Percentiles rank a stretch among this genome's conserved stretches.
Evolutionary conservation across 768 basidiomycete genomes (phyloP).

Genomic region (Grammothele lineata): DNA sequence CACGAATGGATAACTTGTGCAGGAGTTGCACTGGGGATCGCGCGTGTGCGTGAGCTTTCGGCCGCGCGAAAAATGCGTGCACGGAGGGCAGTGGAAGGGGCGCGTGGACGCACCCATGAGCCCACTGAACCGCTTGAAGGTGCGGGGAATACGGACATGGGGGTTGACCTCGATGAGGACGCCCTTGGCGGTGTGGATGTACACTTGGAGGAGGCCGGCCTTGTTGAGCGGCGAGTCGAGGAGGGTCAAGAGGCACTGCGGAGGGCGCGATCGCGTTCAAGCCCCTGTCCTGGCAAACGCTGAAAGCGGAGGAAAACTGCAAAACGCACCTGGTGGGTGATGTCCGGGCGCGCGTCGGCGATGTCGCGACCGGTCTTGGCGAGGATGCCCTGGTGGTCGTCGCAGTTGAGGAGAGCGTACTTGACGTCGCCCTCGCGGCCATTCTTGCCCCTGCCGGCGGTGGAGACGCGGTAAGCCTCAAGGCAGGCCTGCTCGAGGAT

Average conservation of each 20-base stretch:
- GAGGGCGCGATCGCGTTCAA: not conserved
- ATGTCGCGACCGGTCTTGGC: conserved; percentile 98
- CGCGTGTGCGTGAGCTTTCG: not conserved
- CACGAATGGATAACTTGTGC: conserved; percentile 92
- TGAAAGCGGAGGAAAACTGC: too few species aligned
- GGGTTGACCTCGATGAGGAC: conserved; percentile 98
- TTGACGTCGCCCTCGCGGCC: conserved; percentile 75
- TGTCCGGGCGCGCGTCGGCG: conserved; percentile 98
- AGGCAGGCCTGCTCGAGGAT: conserved; percentile 92
- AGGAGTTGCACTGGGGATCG: conserved; percentile 79
- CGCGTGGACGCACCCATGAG: conserved; percentile 74
- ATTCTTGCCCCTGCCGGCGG: conserved; percentile 47
- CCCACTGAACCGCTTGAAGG: conserved; percentile 97
- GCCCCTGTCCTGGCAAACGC: too few species aligned
- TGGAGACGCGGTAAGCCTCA: conserved; percentile 86
- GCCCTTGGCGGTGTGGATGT: conserved; percentile 95
- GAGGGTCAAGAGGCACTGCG: conserved; percentile 88
- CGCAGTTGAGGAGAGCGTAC: conserved; percentile 95
- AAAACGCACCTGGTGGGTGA: conserved; percentile 86
- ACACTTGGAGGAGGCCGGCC: conserved; percentile 93
- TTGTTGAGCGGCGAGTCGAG: conserved; percentile 98
- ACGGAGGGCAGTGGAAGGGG: not conserved
- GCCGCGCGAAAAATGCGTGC: not conserved
- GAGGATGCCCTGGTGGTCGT: conserved; percentile 97
- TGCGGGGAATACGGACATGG: conserved; percentile 93